Evolutionary conservation across 2,329 filamentous ascomycete genomes (phyloP), one percentile per base, ranked within the genome.

Genomic region (Pleoardoris graminearum): DNA sequence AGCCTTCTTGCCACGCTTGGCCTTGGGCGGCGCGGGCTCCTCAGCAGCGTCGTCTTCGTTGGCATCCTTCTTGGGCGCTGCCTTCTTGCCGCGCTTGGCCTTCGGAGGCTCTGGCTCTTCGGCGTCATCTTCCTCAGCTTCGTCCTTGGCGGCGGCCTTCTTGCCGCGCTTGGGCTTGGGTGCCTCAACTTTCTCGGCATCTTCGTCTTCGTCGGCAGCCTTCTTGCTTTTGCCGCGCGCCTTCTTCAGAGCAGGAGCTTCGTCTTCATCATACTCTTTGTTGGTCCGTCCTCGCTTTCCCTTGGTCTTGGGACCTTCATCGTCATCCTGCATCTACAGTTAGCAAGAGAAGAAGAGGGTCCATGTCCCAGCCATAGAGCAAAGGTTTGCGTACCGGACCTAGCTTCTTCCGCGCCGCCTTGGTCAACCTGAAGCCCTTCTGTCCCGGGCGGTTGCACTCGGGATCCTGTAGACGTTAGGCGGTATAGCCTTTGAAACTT

Each of bases 381-480:
- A 17, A 17, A 17, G 10, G n/a, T 17, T 8, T 14, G 4, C 27
- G 23, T 23, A 23, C 67, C 33, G 65, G 53, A 16, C 35, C 65
- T 48, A 66, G 68, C 59, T 72, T 70, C 53, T 68, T 69, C 59
- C 62, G 72, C 39, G 66, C 39, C 53, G 67, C 59, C 59, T 50
- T 58, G 6, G 10, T 35, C 36, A 63, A 56, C 19, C 84, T 85
- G 66, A 88, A 89, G 21, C 88, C 87, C 53, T 77, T 81, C 63
- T 80, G 78, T 14, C 88, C 88, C 3, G 83, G 86, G 17, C 82
- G 79, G 69, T 94, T 95, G 75, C 84, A 82, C 66, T 89, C 87
- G 3, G 83, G 77, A 60, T 95, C 90, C 89, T 94, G 45, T 21
- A 5, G 19, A 23, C 19, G 53, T 65, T 25, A 63, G 59, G 39